A percentile compares a stretch with the other conserved stretches of the same genome.
Conservation (phyloP, 129 eudicot genomes). For the sunflower (Helianthus annuus) region HanXRQr2.0-SUNRISE NC_035449.2:30291273-30291772, state of each 20-base stretch:
- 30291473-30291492: constrained; percentile 19
- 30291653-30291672: constrained; percentile 60
- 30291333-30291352: constrained; percentile 13
- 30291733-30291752: constrained; percentile 52
- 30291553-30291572: constrained; percentile 78
- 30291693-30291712: constrained; percentile 78
- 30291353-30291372: constrained; percentile 34
- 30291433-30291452: constrained; percentile 35
- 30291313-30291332: constrained; percentile 34
- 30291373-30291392: constrained; percentile 28
- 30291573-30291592: constrained; percentile 58
- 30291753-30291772: constrained; percentile 36
- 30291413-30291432: constrained; percentile 19
- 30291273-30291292: constrained; percentile 83
- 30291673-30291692: constrained; percentile 22
- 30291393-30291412: constrained; percentile 36
- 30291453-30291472: constrained; percentile 19
- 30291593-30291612: constrained; percentile 9
- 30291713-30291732: constrained; percentile 71
- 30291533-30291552: constrained; percentile 76
- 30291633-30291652: constrained; percentile 29
- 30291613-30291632: constrained; percentile 20
- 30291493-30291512: constrained; percentile 20
- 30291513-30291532: constrained; percentile 40
- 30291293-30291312: constrained; percentile 85